Conservation (phyloP, 805 yeast genomes). For the Metschnikowia gelsemii region DNA sequence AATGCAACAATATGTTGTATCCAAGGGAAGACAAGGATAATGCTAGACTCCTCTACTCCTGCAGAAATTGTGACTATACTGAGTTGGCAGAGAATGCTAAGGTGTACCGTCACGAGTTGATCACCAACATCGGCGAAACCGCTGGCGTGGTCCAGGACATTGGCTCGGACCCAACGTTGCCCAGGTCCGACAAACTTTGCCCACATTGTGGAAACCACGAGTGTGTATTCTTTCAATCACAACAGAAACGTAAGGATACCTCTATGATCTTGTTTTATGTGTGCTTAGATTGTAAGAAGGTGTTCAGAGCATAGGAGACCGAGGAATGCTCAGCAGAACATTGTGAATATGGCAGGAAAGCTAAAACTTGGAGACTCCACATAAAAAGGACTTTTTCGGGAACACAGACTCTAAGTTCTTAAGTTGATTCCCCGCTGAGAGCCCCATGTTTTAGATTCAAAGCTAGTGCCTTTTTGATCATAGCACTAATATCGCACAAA, state of each 20-base stretch:
- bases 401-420: not conserved
- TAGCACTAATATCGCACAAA: conserved; percentile 1
- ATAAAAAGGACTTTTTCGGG: not conserved
- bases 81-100: conserved; percentile 86
- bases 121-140: conserved; percentile 88
- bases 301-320: conserved; percentile 42
- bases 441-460: not conserved
- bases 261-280: conserved; percentile 94
- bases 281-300: conserved; percentile 81
- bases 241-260: conserved; percentile 92
- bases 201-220: conserved; percentile 85
- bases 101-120: conserved; percentile 89
- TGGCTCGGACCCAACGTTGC: conserved; percentile 96
- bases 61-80: conserved; percentile 92
- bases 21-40: conserved; percentile 91
- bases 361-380: not conserved
- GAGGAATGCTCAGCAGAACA: not conserved
- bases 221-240: conserved; percentile 95
- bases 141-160: conserved; percentile 97
- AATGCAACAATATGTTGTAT: conserved; percentile 97
- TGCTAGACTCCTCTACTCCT: conserved; percentile 76
- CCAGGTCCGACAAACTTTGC: conserved; percentile 91
- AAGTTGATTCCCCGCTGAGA: too few species aligned
- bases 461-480: conserved; percentile 1
- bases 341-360: not conserved